Evolutionary conservation across 768 basidiomycete genomes (phyloP), one percentile per base, ranked within the genome.

Genomic region (Naganishia vaughanmartiniae): DNA sequence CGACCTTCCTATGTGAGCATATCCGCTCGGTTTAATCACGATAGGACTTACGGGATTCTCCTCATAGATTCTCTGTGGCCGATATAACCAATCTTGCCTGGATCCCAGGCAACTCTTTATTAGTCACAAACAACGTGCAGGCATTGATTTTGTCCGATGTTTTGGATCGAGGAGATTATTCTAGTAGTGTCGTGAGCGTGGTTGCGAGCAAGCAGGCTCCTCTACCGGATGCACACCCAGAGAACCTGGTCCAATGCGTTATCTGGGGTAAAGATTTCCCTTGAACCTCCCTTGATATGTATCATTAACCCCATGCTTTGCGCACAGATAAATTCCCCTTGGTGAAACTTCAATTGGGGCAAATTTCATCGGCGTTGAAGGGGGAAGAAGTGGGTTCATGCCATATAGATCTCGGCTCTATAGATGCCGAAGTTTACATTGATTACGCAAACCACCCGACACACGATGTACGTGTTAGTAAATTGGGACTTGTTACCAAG

Each of bases 21-120:
- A 3, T 30, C n/a, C 2, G 1, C 15, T 2, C 46, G 12, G 39
- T n/a, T 34, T 11, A 12, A 19, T 15, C 2, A 5, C 21, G 14
- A 33, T 14, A 3, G 31, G 21, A 17, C 48, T 51, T 14, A 51
- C 4, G 48, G n/a, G 7, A 26, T 46, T 45, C 2, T 30, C 5
- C 26, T n/a, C 5, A 63, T 30, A 63, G 60, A 45, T 63, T 63
- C 21, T 63, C 60, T 19, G 30, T 26, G 12, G 24, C 60, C 15
- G 24, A 34, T 30, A 63, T 63, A 2, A 63, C 39, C 11, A 63
- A 36, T 45, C 60, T 63, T 63, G 60, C 60, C 24, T 63, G 60
- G 60, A 15, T 63, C 4, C 42, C 60, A 14, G 60, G 60, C 26
- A 46, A 45, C 39, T 42, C 4, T 30, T 34, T 63, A 26, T 63